Evolutionary conservation across 306 rosid species (phyloP), one percentile per base, ranked within the genome.

Genomic region (Prinsepia uniflora): DNA sequence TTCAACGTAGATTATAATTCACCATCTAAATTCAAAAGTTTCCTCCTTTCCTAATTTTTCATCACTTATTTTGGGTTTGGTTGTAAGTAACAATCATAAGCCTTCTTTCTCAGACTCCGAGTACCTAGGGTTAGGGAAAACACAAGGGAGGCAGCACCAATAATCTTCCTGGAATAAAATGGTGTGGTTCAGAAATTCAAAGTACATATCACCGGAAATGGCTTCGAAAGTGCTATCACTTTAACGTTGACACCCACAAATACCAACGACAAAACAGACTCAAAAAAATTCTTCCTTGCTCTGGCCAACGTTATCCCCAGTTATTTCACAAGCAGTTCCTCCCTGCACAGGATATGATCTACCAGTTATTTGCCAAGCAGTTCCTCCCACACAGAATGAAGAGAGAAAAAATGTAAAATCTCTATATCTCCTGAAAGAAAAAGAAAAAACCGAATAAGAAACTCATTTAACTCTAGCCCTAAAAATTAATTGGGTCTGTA

Each of bases 291-390:
- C 65, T 83, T 36, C 65, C 84, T 36, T 36, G 75, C 83, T 66
- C 41, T 41, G 75, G 64, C 84, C 61, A n/a, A 52, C 64, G 74
- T 75, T 65, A 68, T 68, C 72, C 71, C 86, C 61, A 78, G 84
- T 89, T 87, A 87, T 90, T 85, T 53, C 79, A 76, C 85, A 63
- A 71, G 67, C 81, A 72, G 72, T 61, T 77, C 84, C 85, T 83
- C 81, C 75, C 81, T 67, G 24, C 54, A 53, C 72, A 63, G 54
- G 72, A 79, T 36, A 79, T 36, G 84, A 62, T 44, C 74, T 73
- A 71, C 83, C 61, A 70, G 84, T 89, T 87, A 87, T 90, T 85
- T 64, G 85, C 73, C 85, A 79, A 68, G 67, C 82, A 74, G 65
- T 67, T 75, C 82, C 88, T 81, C 80, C 74, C 75, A 44, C 41